phyloP scores from a whole-genome alignment of 306 rosid genomes.

The Betula pendula region DNA sequence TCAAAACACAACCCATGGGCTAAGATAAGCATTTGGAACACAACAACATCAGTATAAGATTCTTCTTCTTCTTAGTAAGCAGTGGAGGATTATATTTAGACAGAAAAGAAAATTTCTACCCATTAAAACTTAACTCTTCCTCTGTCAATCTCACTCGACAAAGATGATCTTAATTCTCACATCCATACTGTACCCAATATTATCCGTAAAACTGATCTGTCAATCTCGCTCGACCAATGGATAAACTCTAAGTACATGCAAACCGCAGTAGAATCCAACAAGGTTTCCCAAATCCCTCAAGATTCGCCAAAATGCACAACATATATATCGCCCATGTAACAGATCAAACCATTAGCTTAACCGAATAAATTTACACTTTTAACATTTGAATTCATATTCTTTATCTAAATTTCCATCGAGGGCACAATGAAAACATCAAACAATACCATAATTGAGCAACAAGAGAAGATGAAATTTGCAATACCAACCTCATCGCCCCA shows the following conservation, averaged over 20 bases:
- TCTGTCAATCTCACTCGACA: not conserved
- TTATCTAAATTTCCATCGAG: not conserved
- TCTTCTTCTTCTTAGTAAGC: not conserved
- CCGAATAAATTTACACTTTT: not conserved
- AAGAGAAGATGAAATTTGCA: slow-evolving; percentile 1
- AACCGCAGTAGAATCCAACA: not conserved
- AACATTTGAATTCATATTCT: not conserved
- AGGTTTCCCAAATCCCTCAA: not conserved
- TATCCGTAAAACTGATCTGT: too few species aligned
- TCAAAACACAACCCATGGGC: not conserved
- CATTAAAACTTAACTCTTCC: not conserved
- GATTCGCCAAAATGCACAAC: not conserved
- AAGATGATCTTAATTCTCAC: not conserved
- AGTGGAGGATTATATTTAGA: not conserved
- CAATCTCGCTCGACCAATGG: not conserved
- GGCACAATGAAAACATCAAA: not conserved
- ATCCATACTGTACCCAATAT: not conserved
- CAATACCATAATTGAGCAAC: slow-evolving; percentile 9
- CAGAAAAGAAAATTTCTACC: not conserved
- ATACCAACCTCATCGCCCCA: slow-evolving; percentile 96
- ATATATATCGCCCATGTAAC: not conserved
- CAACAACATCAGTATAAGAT: not conserved
- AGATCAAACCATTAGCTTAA: not conserved
- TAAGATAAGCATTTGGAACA: not conserved
- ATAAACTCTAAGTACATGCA: not conserved